phyloP scores from a whole-genome alignment of 768 basidiomycete species.

The Boletellus emodensis region DNA sequence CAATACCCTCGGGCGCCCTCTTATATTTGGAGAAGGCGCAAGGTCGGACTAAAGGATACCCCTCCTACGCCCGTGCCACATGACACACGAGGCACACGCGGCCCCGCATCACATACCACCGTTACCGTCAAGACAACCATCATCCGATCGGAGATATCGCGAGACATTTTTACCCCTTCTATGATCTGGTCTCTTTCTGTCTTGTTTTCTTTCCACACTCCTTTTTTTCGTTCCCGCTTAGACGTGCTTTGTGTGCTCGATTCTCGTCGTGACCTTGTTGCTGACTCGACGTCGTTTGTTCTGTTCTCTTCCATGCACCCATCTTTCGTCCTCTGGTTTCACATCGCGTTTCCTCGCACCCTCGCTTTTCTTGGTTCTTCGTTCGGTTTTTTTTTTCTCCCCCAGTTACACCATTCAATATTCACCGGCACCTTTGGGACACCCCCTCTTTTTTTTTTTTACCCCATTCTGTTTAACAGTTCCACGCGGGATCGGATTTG shows the following conservation, averaged over 20 bases:
- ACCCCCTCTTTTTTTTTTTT: not conserved
- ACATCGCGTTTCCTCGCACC: not conserved
- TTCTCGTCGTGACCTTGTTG: not conserved
- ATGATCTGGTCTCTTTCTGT: not conserved
- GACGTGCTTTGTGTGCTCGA: not conserved
- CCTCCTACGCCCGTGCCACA: not conserved
- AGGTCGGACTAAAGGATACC: conserved; percentile 3
- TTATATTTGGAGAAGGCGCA: conserved; percentile 1
- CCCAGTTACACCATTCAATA: too few species aligned
- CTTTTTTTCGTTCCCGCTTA: too few species aligned
- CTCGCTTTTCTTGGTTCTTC: conserved; percentile 1
- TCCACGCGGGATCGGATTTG: not conserved
- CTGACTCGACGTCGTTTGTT: too few species aligned
- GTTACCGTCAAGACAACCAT: not conserved
- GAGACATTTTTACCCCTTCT: not conserved
- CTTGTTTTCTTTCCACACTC: not conserved
- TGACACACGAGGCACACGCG: conserved; percentile 4
- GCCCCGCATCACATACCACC: not conserved
- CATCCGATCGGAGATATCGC: conserved; percentile 5
- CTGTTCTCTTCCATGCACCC: too few species aligned
- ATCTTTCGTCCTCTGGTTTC: not conserved
- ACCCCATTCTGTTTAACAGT: not conserved
- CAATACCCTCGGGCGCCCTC: not conserved
- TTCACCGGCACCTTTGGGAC: too few species aligned
- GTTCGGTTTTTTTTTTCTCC: not conserved